These are phyloP conservation scores for Alternaria metachromatica DNA, from an alignment of 2,329 filamentous ascomycete species.

Conservation along the genomic window DNA sequence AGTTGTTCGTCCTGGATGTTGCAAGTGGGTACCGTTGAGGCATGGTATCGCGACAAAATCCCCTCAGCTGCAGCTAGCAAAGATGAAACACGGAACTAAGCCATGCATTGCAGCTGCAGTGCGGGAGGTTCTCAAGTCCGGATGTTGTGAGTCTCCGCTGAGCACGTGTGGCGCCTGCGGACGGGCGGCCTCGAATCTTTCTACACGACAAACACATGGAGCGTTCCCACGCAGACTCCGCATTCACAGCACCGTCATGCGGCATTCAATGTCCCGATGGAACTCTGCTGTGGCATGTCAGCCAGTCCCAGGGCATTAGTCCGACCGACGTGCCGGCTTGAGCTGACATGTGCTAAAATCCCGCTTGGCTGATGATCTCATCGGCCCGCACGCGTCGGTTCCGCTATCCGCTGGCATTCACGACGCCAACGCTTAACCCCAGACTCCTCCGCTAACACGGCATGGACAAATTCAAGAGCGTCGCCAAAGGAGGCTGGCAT, in stretches of 20 bases:
- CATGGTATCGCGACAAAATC: background rate
- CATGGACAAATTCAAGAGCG: slow-evolving; percentile 46
- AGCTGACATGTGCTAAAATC: slow-evolving; percentile 8
- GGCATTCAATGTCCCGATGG: background rate
- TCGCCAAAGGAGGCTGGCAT: slow-evolving; percentile 59
- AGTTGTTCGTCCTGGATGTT: slow-evolving; percentile 7
- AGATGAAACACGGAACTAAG: slow-evolving; percentile 2
- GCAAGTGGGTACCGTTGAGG: background rate
- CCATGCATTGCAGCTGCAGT: background rate
- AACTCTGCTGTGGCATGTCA: background rate
- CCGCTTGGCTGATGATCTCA: slow-evolving; percentile 31
- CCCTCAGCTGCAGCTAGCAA: background rate
- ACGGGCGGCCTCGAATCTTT: background rate
- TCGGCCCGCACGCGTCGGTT: slow-evolving; percentile 20
- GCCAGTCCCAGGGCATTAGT: background rate
- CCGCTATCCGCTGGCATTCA: slow-evolving; percentile 14
- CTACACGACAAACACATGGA: background rate
- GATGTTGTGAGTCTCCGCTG: background rate
- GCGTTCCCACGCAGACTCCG: background rate
- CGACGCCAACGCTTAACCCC: slow-evolving; percentile 19
- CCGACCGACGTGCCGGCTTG: background rate
- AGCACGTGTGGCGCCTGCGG: background rate
- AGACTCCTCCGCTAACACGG: slow-evolving; percentile 15
- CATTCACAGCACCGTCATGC: background rate
- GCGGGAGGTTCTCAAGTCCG: background rate